A percentile compares a stretch with the other conserved stretches of the same genome.
Evolutionary conservation across 2,329 filamentous ascomycete species (phyloP).

Genomic region (Penicillium sp.): DNA sequence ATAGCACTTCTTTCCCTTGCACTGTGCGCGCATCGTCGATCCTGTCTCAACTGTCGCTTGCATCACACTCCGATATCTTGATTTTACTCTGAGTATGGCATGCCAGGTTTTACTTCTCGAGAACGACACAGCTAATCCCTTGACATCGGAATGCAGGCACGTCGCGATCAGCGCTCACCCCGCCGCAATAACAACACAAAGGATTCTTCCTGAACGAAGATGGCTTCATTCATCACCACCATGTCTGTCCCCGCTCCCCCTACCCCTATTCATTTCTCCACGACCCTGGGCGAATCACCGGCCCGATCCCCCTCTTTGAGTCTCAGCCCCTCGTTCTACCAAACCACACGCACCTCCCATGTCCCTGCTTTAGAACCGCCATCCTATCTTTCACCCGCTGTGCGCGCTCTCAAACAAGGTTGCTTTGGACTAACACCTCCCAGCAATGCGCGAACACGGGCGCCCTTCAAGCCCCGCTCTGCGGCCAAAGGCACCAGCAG

Average conservation of each 20-base stretch:
- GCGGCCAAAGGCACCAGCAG: conserved; percentile 81
- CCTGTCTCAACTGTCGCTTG: not conserved
- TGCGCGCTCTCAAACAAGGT: conserved; percentile 39
- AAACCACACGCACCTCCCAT: conserved; percentile 33
- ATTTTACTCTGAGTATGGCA: not conserved
- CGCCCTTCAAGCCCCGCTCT: conserved; percentile 86
- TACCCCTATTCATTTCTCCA: conserved; percentile 23
- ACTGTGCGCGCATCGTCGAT: conserved; percentile 7
- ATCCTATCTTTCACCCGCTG: conserved; percentile 37
- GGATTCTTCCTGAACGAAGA: conserved; percentile 34
- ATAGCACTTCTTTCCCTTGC: conserved; percentile 6
- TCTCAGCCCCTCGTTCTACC: conserved; percentile 29
- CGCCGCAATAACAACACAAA: conserved; percentile 16
- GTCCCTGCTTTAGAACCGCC: conserved; percentile 30
- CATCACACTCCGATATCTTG: not conserved
- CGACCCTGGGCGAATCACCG: conserved; percentile 31
- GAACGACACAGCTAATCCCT: not conserved
- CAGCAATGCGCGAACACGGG: conserved; percentile 84
- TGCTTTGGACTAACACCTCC: conserved; percentile 41
- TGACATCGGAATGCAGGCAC: conserved; percentile 28
- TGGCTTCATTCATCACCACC: conserved; percentile 79
- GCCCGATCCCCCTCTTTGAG: conserved; percentile 15
- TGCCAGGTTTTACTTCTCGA: not conserved
- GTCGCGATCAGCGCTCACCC: conserved; percentile 21
- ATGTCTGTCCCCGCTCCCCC: conserved; percentile 63